Evolutionary conservation across 31 red algal genomes (phyloP), one percentile per base, ranked within the genome.

Genomic region (Asparagopsis taxiformis): DNA sequence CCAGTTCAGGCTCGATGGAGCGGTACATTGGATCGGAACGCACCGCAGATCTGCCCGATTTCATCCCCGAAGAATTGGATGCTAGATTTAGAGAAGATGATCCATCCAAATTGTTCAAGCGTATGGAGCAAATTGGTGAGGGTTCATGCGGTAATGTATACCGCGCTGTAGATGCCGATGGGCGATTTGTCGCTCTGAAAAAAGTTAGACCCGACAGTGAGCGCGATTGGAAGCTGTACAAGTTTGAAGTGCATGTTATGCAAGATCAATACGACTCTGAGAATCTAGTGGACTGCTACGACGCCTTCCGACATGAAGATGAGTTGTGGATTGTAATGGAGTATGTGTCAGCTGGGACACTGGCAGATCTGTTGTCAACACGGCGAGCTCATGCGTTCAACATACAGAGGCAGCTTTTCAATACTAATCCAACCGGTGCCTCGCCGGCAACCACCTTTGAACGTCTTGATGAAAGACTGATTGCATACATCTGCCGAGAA

Each of bases 301-400:
- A 87, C 20, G 71, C 91, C 4, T 94, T 88, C 30, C 58, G 60
- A 52, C 65, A 26, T 36, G 59, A 32, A 6, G 59, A 75, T 36
- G 53, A 72, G 13, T 51, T 94, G 48, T 94, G 82, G 81, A 94
- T 94, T 41, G 75, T 88, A 8, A 87, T 94, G 91, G 91, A 94
- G 51, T 87, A 87, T 44, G 74, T 94, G 22, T 79, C 75, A 31
- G 91, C 75, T 15, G 90, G 90, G 2, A 82, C 71, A 5, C 70
- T 94, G 49, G 72, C 83, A 0, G 91, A 94, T 74, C 31, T 94
- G 29, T 66, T 94, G 7, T 20, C 36, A 10, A 51, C 30, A 21
- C 50, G 46, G 26, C 70, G 72, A 31, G 33, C 39, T 5, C 19
- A 15, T 1, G 39, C 10, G 5, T n/a, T 51, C 22, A 48, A 51